Percentiles rank a stretch among this genome's conserved stretches.
These are phyloP conservation scores for Fraxinus anomala DNA, from an alignment of 257 asterid species.

Conservation along the genomic window DNA sequence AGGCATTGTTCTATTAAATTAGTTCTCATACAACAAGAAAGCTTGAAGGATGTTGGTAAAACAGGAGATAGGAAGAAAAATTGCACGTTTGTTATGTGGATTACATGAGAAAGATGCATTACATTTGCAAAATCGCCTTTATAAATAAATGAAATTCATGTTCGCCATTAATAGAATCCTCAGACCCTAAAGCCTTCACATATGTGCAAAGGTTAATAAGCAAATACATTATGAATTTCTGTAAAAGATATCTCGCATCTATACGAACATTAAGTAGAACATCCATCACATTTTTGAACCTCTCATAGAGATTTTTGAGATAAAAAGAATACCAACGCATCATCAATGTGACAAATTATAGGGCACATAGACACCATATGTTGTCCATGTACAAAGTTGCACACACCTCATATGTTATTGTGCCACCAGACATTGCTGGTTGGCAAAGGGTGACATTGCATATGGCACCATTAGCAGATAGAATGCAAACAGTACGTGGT, in stretches of 20 bases:
- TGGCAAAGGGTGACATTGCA: constrained; percentile 78
- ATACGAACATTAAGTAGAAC: neutral
- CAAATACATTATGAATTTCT: neutral
- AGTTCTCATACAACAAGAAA: neutral
- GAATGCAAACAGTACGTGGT: constrained; percentile 79
- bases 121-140: neutral
- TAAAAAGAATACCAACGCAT: neutral
- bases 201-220: neutral
- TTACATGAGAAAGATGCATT: neutral
- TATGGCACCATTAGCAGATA: constrained; percentile 83
- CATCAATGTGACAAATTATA: neutral
- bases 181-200: neutral
- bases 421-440: constrained; percentile 72
- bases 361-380: neutral
- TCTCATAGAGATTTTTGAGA: neutral
- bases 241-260: neutral
- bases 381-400: neutral
- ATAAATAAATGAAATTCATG: neutral
- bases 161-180: neutral
- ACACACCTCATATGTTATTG: constrained; percentile 85
- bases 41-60: neutral
- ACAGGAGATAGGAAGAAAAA: neutral
- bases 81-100: no score
- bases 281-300: neutral
- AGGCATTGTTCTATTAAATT: neutral